These are phyloP conservation scores for Vitis labrusca DNA, from an alignment of 164 flowering plant genomes.

Conservation along the genomic window DNA sequence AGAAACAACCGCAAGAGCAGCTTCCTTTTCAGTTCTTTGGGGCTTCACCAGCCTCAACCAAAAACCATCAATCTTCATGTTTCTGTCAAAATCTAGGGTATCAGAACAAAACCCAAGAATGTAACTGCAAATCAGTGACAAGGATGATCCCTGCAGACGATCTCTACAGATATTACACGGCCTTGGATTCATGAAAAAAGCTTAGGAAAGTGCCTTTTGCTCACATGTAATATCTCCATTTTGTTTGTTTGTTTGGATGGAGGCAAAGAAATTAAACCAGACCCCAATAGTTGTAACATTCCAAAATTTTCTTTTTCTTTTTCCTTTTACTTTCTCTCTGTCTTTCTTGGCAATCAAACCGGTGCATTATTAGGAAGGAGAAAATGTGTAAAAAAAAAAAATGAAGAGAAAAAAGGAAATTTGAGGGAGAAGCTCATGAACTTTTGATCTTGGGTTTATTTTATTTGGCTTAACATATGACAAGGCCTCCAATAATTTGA, in stretches of 20 bases:
- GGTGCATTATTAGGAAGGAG: too few species aligned
- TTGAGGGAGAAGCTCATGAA: too few species aligned
- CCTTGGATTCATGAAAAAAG: slow-evolving; percentile 7
- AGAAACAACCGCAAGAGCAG: too few species aligned
- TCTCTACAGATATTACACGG: slow-evolving; percentile 6
- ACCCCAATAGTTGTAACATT: not conserved
- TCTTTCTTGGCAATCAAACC: too few species aligned
- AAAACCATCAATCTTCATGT: not conserved
- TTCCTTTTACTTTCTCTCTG: too few species aligned
- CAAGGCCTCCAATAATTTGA: too few species aligned
- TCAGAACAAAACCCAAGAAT: slow-evolving; percentile 2
- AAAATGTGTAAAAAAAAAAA: too few species aligned
- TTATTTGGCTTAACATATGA: too few species aligned
- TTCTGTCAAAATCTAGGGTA: slow-evolving; percentile 14
- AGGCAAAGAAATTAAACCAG: not conserved
- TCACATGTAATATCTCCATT: not conserved
- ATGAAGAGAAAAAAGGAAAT: too few species aligned
- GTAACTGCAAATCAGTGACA: slow-evolving; percentile 9
- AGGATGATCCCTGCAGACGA: not conserved
- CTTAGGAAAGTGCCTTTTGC: too few species aligned
- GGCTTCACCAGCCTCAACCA: not conserved
- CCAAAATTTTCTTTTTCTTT: not conserved
- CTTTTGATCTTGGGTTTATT: not conserved
- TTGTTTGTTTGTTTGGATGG: not conserved
- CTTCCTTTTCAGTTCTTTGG: too few species aligned